Base-by-base conservation (phyloP, 768 basidiomycete species). In the Pleurotus sapidus region DNA sequence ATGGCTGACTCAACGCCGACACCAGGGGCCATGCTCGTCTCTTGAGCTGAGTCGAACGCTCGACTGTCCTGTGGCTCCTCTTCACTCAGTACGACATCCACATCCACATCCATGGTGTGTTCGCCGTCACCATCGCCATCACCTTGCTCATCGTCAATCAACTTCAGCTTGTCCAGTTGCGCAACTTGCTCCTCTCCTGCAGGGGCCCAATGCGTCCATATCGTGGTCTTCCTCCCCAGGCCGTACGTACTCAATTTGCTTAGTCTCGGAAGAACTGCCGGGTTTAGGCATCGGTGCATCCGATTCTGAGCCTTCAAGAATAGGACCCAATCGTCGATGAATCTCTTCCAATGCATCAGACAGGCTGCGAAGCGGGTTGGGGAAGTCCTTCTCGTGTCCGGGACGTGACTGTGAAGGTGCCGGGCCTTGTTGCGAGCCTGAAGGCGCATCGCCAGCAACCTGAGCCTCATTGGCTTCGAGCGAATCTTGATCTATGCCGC, bases 151-250 rank as follows among this genome's bases (percentile, higher is more conserved):
- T 84, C 84, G 59, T 92, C 91, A 24, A 85, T 70, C 60, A 97
- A 76, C 46, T 83, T 88, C 37, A 98, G 84, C 50, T 96, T 88
- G 61, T 88, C 81, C 46, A 97, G 75, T 65, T 88, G 91, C 15
- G 90, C 88, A 9, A 84, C 82, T 67, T 95, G 85, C 62, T 96
- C 93, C 43, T 92, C 87, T 8, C 82, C 86, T 2, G 95, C 88
- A 1, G 93, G 93, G 86, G 5, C 93, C 96, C 18, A 98, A 81
- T 1, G 95, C 93, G 70, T 96, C 93, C 84, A 90, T 90, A 34
- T 88, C 83, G 55, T 88, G 74, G 59, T 83, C 84, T 25, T 73
- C 77, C 48, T 89, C 87, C 39, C 87, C 86, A 1, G 89, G 82
- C 56, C 79, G 79, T 40, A 91, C 72, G 70, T 96, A 93, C 68